phyloP scores from a whole-genome alignment of 2,329 filamentous ascomycete genomes.

The Tricladium varicosporioides region DNA sequence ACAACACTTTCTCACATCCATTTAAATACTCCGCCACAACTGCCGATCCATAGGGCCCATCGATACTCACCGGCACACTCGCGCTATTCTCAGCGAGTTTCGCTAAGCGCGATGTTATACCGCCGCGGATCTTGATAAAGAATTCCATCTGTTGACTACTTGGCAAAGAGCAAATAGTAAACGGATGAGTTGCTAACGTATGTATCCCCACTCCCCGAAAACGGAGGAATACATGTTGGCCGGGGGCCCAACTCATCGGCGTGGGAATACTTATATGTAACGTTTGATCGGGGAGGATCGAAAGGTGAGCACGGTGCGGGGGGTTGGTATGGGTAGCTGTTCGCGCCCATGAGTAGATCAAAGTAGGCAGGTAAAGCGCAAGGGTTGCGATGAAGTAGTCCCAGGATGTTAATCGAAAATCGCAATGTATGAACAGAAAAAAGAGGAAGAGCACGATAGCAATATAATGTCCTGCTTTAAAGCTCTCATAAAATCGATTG shows the following conservation, averaged over 20 bases:
- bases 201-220: constrained; percentile 74
- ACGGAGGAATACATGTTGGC: constrained; percentile 88
- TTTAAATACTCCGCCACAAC: background rate
- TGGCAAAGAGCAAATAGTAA: constrained; percentile 78
- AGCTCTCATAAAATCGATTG: constrained; percentile 72
- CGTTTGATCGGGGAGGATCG: constrained; percentile 80
- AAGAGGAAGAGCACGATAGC: constrained; percentile 76
- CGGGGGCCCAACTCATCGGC: constrained; percentile 83
- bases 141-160: constrained; percentile 9
- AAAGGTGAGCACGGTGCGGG: constrained; percentile 72
- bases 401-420: constrained; percentile 84
- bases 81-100: background rate
- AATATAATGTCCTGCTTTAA: constrained; percentile 76
- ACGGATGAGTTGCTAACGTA: constrained; percentile 83
- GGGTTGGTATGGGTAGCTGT: constrained; percentile 82
- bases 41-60: constrained; percentile 17
- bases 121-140: constrained; percentile 7
- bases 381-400: constrained; percentile 78
- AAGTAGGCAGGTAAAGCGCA: constrained; percentile 61
- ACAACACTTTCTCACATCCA: constrained; percentile 6
- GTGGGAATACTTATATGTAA: constrained; percentile 91
- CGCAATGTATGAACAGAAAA: constrained; percentile 90
- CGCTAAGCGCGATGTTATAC: constrained; percentile 8
- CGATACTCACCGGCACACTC: constrained; percentile 9
- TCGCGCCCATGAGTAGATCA: constrained; percentile 65